A percentile compares a stretch with the other conserved stretches of the same genome.
phyloP scores from a whole-genome alignment of 2,329 filamentous ascomycete species.

The Cordyceps pruinosa region DNA sequence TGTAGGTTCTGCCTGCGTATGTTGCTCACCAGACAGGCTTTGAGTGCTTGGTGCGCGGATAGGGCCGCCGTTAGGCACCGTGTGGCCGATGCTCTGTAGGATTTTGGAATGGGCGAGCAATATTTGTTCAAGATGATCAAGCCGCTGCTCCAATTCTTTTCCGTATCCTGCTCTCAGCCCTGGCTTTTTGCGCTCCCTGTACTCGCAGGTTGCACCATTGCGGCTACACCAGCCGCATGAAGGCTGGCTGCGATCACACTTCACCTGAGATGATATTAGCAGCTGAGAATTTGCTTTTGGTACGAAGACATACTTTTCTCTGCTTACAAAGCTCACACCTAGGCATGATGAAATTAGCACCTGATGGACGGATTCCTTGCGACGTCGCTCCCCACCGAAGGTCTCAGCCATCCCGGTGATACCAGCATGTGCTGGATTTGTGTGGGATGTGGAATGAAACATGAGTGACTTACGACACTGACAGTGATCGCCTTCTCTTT shows the following conservation, averaged over 20 bases:
- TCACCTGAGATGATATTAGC: constrained; percentile 42
- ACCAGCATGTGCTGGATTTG: not conserved
- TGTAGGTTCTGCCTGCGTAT: constrained; percentile 44
- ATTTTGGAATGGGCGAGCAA: constrained; percentile 60
- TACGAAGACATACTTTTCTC: constrained; percentile 53
- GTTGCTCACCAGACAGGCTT: constrained; percentile 48
- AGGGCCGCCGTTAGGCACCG: constrained; percentile 24
- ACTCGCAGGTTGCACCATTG: constrained; percentile 57
- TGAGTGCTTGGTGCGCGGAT: constrained; percentile 26
- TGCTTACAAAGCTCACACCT: constrained; percentile 75
- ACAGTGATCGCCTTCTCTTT: constrained; percentile 55
- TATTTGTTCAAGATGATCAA: constrained; percentile 63
- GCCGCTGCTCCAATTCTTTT: constrained; percentile 63
- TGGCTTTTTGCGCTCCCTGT: constrained; percentile 63
- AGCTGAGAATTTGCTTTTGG: constrained; percentile 11
- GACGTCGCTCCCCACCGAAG: not conserved
- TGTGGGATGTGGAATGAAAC: constrained; percentile 10
- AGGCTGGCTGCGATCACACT: constrained; percentile 70
- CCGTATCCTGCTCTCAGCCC: constrained; percentile 62
- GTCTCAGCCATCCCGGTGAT: not conserved
- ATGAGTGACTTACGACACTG: constrained; percentile 45
- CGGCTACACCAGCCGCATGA: constrained; percentile 62
- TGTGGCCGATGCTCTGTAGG: constrained; percentile 48
- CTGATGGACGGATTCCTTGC: constrained; percentile 9
- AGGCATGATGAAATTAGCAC: constrained; percentile 32